These are phyloP conservation scores for Jamesozyma lodderae DNA, from an alignment of 805 yeast genomes.

Conservation along the genomic window DNA sequence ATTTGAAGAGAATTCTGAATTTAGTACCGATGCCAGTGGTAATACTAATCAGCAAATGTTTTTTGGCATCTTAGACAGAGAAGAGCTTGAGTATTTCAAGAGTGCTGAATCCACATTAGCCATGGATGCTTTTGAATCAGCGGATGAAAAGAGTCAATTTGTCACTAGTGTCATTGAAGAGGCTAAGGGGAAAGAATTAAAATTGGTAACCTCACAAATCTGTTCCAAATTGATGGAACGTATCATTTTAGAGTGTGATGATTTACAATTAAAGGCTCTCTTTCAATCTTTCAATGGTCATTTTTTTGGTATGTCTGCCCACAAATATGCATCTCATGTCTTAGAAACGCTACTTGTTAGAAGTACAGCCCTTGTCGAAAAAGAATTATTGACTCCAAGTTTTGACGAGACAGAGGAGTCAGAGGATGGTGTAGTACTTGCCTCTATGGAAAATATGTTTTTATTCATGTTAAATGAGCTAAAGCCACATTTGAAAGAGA, in stretches of 20 bases:
- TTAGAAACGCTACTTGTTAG: conserved; percentile 76
- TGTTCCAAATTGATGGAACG: conserved; percentile 91
- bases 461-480: conserved; percentile 58
- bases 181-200: conserved; percentile 79
- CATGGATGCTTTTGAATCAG: conserved; percentile 62
- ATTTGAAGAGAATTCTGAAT: conserved; percentile 1
- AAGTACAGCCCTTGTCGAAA: conserved; percentile 64
- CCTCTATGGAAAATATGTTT: conserved; percentile 59
- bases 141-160: conserved; percentile 67
- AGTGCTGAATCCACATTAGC: conserved; percentile 84
- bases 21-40: background rate
- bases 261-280: conserved; percentile 53
- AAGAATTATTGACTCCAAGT: conserved; percentile 48
- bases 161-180: conserved; percentile 76
- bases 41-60: conserved; percentile 36
- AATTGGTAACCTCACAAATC: conserved; percentile 86
- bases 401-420: conserved; percentile 29
- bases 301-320: conserved; percentile 67
- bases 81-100: conserved; percentile 84
- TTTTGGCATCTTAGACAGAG: conserved; percentile 78
- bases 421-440: conserved; percentile 33
- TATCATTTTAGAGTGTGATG: conserved; percentile 56
- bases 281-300: conserved; percentile 65
- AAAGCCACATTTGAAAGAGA: conserved; percentile 44
- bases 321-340: conserved; percentile 90